Evolutionary conservation across 306 rosid species (phyloP), one percentile per base, ranked within the genome.

Genomic region (Cotoneaster glaucophyllus): DNA sequence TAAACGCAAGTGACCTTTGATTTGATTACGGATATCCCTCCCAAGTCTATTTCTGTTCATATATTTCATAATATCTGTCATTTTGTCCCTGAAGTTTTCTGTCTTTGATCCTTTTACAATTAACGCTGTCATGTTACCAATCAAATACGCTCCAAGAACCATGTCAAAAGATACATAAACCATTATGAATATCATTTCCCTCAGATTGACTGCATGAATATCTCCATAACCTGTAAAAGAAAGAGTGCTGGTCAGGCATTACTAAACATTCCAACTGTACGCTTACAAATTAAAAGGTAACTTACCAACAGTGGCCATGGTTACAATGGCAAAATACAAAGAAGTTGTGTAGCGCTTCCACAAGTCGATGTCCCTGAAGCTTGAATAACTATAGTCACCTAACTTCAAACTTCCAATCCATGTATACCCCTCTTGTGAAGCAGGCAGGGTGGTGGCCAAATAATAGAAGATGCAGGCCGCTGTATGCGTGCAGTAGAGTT

Each of bases 101-200:
- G 99, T 95, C 85, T 95, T 92, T 71, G 99, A 95, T 82, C 99
- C 99, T 87, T 89, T 95, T n/a, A 95, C 99, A 79, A 95, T 95
- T 78, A 95, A 83, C 58, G 97, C 99, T 37, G 99, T 92, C 99
- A 95, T 95, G 88, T 95, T 95, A 88, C 99, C 99, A 17, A 95
- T 92, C 86, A 95, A 85, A 82, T 95, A 95, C 64, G 99, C 99
- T 71, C 99, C 99, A 14, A 95, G 90, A 90, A 95, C 79, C 99
- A 95, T 95, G 83, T 95, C 99, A 70, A 95, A 85, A 3, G 99
- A 95, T 63, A 87, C 93, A 75, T 90, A 95, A 78, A 87, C 76
- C 98, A 95, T 95, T 80, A 95, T 56, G 87, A 95, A 95, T 88
- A 92, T 85, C 99, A 95, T 95, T 80, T 95, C 99, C 86, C 98